Percentiles rank a stretch among this genome's conserved stretches.
These are phyloP conservation scores for Dissoconium aciculare DNA, from an alignment of 2,329 filamentous ascomycete species.

Conservation along the genomic window DNA sequence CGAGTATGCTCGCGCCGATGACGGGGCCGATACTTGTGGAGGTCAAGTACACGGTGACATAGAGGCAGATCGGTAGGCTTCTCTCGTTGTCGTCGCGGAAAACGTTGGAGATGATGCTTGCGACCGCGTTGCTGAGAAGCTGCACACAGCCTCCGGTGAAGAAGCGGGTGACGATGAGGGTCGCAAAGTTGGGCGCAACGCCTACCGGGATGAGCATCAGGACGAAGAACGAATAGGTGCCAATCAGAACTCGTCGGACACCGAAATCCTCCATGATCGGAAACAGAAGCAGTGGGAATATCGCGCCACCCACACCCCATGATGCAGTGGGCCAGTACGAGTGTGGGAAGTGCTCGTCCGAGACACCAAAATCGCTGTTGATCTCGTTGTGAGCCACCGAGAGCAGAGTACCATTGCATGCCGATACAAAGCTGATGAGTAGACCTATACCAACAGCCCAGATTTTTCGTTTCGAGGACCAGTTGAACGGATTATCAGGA, in stretches of 20 bases:
- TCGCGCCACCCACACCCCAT: slow-evolving; percentile 25
- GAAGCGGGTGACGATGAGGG: slow-evolving; percentile 25
- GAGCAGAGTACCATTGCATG: slow-evolving; percentile 25
- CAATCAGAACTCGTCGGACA: slow-evolving; percentile 17
- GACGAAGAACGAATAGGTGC: slow-evolving; percentile 23
- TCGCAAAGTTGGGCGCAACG: slow-evolving; percentile 25
- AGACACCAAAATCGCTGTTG: slow-evolving; percentile 21
- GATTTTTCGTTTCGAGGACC: slow-evolving; percentile 21
- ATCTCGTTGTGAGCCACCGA: slow-evolving; percentile 23
- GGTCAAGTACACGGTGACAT: slow-evolving; percentile 22
- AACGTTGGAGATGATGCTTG: slow-evolving; percentile 25
- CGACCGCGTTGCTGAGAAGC: slow-evolving; percentile 24
- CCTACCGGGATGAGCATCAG: slow-evolving; percentile 28
- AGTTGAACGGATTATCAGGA: slow-evolving; percentile 24
- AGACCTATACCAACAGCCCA: slow-evolving; percentile 22
- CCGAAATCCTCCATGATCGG: slow-evolving; percentile 27
- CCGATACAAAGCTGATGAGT: slow-evolving; percentile 20
- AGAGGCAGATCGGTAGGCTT: slow-evolving; percentile 24
- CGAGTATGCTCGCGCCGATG: slow-evolving; percentile 22
- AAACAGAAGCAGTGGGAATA: slow-evolving; percentile 24
- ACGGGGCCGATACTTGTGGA: slow-evolving; percentile 25
- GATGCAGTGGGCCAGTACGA: slow-evolving; percentile 26
- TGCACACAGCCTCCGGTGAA: slow-evolving; percentile 26
- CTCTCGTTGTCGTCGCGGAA: slow-evolving; percentile 23
- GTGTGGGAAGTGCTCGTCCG: slow-evolving; percentile 25